A percentile compares a stretch with the other conserved stretches of the same genome.
These are phyloP conservation scores for Rosa lucieae DNA, from an alignment of 306 rosid genomes.

Conservation along the genomic window DNA sequence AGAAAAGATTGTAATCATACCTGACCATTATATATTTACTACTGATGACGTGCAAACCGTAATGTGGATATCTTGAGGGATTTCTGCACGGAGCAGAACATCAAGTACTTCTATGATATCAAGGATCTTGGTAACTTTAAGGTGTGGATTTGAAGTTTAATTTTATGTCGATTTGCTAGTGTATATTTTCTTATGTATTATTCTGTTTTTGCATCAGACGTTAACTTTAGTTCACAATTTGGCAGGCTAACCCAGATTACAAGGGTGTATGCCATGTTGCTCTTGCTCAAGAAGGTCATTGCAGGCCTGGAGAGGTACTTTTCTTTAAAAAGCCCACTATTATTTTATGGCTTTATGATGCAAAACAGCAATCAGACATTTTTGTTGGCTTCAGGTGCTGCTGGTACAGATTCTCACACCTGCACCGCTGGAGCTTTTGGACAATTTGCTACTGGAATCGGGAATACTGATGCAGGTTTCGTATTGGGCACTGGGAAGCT, in stretches of 20 bases:
- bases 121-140: constrained; percentile 85
- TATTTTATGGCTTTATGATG: constrained; percentile 18
- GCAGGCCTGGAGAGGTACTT: constrained; percentile 96
- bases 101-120: constrained; percentile 95
- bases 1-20: constrained; percentile 86
- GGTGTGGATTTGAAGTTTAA: constrained; percentile 39
- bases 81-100: constrained; percentile 78
- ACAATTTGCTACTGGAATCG: constrained; percentile 96
- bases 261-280: constrained; percentile 97
- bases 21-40: constrained; percentile 94
- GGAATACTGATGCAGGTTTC: constrained; percentile 93
- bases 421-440: constrained; percentile 99
- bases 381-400: constrained; percentile 56
- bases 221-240: constrained; percentile 22
- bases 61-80: constrained; percentile 93
- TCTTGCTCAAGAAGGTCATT: constrained; percentile 99
- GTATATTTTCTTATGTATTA: constrained; percentile 7
- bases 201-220: constrained; percentile 5
- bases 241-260: constrained; percentile 94
- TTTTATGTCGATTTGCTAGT: constrained; percentile 1
- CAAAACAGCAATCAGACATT: constrained; percentile 19
- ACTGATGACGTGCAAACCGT: constrained; percentile 92
- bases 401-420: constrained; percentile 98
- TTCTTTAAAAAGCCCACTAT: neutral
- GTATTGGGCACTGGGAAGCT: constrained; percentile 90